Percentiles rank a stretch among this genome's conserved stretches.
Conservation (phyloP, 192 early-diverging fungal genomes). For the Backusella circina region DNA sequence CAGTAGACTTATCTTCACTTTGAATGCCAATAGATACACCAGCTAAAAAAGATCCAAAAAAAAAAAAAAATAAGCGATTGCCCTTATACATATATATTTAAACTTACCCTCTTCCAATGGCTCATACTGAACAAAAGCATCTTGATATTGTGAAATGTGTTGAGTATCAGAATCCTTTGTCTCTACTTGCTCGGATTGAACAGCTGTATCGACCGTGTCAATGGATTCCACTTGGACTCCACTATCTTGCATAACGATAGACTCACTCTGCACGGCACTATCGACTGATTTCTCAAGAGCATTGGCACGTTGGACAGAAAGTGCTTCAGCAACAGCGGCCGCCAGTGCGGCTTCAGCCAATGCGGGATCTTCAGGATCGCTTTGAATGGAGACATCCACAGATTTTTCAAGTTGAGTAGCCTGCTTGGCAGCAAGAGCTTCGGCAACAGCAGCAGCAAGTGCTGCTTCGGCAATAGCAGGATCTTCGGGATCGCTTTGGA, state of each 20-base stretch:
- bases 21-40: neutral
- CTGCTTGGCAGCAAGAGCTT: constrained; percentile 17
- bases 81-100: no score
- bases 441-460: neutral
- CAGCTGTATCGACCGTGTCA: neutral
- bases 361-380: neutral
- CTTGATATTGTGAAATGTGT: neutral
- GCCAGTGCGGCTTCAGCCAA: neutral
- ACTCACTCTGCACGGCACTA: neutral
- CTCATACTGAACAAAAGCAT: neutral
- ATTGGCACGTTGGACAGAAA: neutral
- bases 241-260: neutral
- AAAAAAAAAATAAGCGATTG: neutral
- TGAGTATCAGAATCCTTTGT: neutral
- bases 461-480: neutral
- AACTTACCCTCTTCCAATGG: neutral
- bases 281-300: neutral
- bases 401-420: neutral
- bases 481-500: neutral
- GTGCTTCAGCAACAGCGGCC: neutral
- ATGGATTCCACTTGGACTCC: neutral
- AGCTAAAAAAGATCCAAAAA: neutral
- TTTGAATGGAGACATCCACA: neutral
- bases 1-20: neutral
- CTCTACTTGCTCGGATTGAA: neutral